Base-by-base conservation (phyloP, 2,329 filamentous ascomycete genomes). In the Cordyceps javanica region DNA sequence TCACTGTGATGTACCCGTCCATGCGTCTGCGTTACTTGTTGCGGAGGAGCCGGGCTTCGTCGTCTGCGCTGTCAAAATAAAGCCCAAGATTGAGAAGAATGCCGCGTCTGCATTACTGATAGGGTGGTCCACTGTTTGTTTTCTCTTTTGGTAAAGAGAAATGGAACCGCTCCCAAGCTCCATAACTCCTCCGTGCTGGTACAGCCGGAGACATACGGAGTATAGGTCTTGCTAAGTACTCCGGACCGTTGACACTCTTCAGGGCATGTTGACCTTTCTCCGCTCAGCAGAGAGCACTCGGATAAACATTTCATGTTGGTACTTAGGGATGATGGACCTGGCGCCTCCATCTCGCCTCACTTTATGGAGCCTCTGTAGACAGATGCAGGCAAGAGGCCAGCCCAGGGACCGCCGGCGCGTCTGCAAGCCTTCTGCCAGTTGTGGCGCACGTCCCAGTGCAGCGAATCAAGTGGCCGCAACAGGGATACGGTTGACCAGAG, bases 261-360 rank as follows among this genome's bases (percentile, higher is more conserved):
- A n/a, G n/a, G n/a, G n/a, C n/a, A n/a, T n/a, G n/a, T n/a, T n/a
- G n/a, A n/a, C n/a, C n/a, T n/a, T n/a, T n/a, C n/a, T n/a, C n/a
- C n/a, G n/a, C n/a, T n/a, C n/a, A n/a, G 28, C 39, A n/a, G n/a
- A 25, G 26, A 36, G 36, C 39, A 34, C 50, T 36, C 41, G 28
- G 21, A 46, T 46, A 36, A 38, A 55, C 32, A 46, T 45, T 41
- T 38, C 5, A 36, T 46, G 26, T 45, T 44, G 28, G 26, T 46
- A 46, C n/a, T n/a, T n/a, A 1, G 48, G 51, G 23, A 16, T 38
- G 16, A 38, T n/a, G 1, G 14, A 25, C 21, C 32, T 21, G 38
- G 41, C n/a, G n/a, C n/a, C n/a, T n/a, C 51, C 23, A 46, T 46
- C 52, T 46, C 52, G 52, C 52, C 42, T 55, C 41, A 46, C 41